Evolutionary conservation across 2,329 filamentous ascomycete species (phyloP), one percentile per base, ranked within the genome.

Genomic region (Xylariales sp.): DNA sequence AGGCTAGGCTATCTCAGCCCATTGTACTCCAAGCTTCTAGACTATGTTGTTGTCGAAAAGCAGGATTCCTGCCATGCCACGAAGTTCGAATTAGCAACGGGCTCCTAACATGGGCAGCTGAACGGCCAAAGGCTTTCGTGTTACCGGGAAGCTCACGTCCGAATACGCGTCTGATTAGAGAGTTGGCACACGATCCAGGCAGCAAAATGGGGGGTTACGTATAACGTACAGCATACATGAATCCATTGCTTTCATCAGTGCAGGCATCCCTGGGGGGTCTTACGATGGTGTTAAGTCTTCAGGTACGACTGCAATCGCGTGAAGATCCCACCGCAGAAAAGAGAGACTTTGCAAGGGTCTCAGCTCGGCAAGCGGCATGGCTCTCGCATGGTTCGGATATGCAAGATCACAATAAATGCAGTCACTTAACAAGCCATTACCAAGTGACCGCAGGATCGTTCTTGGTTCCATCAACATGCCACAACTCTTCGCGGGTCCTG

Each of bases 261-360:
- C 38, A 25, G 43, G 48, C 47, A 46, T 46, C 51, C 52, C 45
- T n/a, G n/a, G n/a, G n/a, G 51, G 53, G 46, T 51, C 38, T 49
- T 53, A 43, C 45, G 44, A 49, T 55, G 56, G 53, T 55, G 52
- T 56, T 53, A 54, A 51, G 34, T 40, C 50, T 51, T 44, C 37
- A 45, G 47, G 38, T 44, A 18, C 37, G 35, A 28, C 18, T 39
- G 29, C n/a, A 29, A 39, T 31, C 16, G 20, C 18, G 31, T 19
- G 18, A 16, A 27, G 28, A 27, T 24, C 27, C 15, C 35, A 14
- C 28, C 31, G 27, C 14, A 31, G 38, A 40, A 16, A 16, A 14
- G 28, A 18, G 18, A 25, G n/a, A 4, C 20, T 21, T 16, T 18
- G 38, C 29, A 33, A 27, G 28, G 21, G 27, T 40, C 11, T 14